Base-by-base conservation (phyloP, 1,284 basidiomycete species). In the Stygiomarasmius scandens region DNA sequence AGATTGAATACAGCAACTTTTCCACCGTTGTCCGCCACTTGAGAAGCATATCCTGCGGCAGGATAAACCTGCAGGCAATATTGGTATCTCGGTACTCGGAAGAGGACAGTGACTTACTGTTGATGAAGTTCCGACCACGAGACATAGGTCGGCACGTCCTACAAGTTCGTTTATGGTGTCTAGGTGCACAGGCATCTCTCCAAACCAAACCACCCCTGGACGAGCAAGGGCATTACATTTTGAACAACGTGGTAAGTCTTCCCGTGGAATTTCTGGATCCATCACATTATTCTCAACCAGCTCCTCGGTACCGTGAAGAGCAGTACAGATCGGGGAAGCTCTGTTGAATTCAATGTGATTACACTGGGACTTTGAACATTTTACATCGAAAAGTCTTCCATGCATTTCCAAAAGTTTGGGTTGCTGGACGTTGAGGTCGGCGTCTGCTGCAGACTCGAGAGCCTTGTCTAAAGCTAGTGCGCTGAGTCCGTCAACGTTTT, bases 181-280 rank as follows among this genome's bases (percentile, higher is more conserved):
- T 57, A 84, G 47, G 36, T 80, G 65, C n/a, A 71, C 61, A 12
- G 81, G 81, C 27, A 48, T 60, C 67, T 87, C 86, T 4, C 80
- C 85, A 64, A 89, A 89, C 86, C 85, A 89, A 0, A 89, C 83
- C 4, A 88, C 85, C 1, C 80, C 84, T 2, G 86, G 86, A 23
- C 86, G 74, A 1, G 79, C 73, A 6, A 89, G 73, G 0, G 70
- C 73, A 1, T 74, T 74, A 61, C 85, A 87, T 55, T 74, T 69
- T 14, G 67, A 65, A 66, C 86, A 89, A 0, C 72, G 71, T 0
- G 86, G 87, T 32, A 89, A 70, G 3, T 77, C 70, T 1, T 71
- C 66, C 24, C 69, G 54, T 12, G 78, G 69, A 23, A 87, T 82
- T 23, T 48, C 64, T 2, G 75, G 74, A 61, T 81, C 80, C 36